These are phyloP conservation scores for Madurella fahalii DNA, from an alignment of 2,329 filamentous ascomycete species.

Conservation along the genomic window DNA sequence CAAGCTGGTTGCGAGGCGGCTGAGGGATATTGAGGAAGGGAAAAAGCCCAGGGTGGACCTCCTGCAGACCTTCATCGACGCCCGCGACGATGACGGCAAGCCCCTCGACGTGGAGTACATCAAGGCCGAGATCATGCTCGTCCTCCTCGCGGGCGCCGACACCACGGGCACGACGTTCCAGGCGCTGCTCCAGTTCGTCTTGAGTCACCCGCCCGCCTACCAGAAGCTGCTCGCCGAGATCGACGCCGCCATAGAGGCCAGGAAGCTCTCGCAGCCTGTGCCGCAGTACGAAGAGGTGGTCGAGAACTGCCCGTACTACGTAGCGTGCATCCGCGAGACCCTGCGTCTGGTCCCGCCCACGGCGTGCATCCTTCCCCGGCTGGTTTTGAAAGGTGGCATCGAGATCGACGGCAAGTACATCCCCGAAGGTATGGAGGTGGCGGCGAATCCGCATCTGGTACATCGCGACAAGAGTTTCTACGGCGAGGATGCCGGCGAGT, in stretches of 20 bases:
- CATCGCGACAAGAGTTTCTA: slow-evolving; percentile 37
- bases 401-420: slow-evolving; percentile 12
- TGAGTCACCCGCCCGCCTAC: slow-evolving; percentile 50
- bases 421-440: slow-evolving; percentile 25
- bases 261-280: neutral
- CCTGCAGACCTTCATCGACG: slow-evolving; percentile 53
- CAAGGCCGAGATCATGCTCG: slow-evolving; percentile 14
- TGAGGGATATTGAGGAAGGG: neutral
- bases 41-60: slow-evolving; percentile 36
- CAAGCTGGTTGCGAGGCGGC: neutral
- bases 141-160: slow-evolving; percentile 47
- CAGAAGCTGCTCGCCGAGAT: slow-evolving; percentile 50
- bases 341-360: slow-evolving; percentile 39
- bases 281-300: slow-evolving; percentile 13
- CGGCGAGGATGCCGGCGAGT: slow-evolving; percentile 40
- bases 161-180: slow-evolving; percentile 61
- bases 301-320: slow-evolving; percentile 32
- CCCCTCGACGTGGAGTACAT: slow-evolving; percentile 43
- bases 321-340: slow-evolving; percentile 35
- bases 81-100: slow-evolving; percentile 48
- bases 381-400: neutral
- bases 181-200: slow-evolving; percentile 58
- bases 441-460: slow-evolving; percentile 36
- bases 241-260: slow-evolving; percentile 38
- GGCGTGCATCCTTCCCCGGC: slow-evolving; percentile 9